Conservation (phyloP, 2,329 filamentous ascomycete species). For the Amauroascus verrucosus region DNA sequence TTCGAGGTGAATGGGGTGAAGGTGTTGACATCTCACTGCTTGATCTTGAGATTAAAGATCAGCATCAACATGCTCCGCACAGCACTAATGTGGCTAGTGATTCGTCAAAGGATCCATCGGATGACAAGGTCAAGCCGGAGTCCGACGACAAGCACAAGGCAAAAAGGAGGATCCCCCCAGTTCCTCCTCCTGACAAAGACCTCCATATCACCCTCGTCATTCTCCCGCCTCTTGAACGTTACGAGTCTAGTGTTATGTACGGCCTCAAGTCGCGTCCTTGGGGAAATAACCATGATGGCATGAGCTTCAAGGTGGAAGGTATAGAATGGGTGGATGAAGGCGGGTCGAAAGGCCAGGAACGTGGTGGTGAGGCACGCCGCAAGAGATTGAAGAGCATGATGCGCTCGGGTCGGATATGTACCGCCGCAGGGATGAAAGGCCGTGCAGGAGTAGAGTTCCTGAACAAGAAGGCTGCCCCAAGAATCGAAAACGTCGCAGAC, state of each 20-base stretch:
- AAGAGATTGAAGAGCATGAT: slow-evolving; percentile 40
- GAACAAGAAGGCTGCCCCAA: not conserved
- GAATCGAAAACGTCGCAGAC: not conserved
- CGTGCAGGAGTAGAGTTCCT: slow-evolving; percentile 11
- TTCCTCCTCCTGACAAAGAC: slow-evolving; percentile 59
- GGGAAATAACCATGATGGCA: slow-evolving; percentile 66
- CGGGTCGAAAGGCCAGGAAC: slow-evolving; percentile 37
- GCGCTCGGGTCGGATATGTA: slow-evolving; percentile 35
- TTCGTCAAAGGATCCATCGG: not conserved
- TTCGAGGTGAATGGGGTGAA: slow-evolving; percentile 76
- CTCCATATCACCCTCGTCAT: slow-evolving; percentile 79
- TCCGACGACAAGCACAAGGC: slow-evolving; percentile 8
- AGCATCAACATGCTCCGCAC: slow-evolving; percentile 35
- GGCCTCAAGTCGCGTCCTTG: slow-evolving; percentile 76
- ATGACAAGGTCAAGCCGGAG: slow-evolving; percentile 6
- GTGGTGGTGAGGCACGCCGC: slow-evolving; percentile 39
- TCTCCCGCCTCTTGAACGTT: slow-evolving; percentile 66
- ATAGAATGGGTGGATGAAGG: slow-evolving; percentile 78
- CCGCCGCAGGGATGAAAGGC: slow-evolving; percentile 22
- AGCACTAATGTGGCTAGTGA: not conserved
- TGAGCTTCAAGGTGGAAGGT: slow-evolving; percentile 75
- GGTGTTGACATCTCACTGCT: slow-evolving; percentile 63
- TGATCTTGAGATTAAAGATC: slow-evolving; percentile 43
- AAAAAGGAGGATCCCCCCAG: slow-evolving; percentile 29
- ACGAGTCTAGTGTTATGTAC: slow-evolving; percentile 62